Base-by-base conservation (phyloP, 257 asterid species). In the Echium plantagineum region DNA sequence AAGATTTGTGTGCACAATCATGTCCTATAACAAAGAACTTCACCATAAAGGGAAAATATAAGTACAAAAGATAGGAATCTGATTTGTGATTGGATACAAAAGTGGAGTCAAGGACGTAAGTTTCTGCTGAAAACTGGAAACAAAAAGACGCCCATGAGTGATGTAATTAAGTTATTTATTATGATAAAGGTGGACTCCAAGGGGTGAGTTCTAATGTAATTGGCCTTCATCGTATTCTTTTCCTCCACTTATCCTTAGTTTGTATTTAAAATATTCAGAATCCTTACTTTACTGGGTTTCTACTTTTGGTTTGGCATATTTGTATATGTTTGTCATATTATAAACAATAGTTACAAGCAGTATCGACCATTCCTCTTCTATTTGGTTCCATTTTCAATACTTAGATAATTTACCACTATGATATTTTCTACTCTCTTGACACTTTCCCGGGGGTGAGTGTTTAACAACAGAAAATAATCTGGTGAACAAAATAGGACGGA, bases 1-100 rank as follows among this genome's bases (percentile, higher is more conserved):
- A 93, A 62, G 98, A 89, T 66, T 93, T 93, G 87, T 93, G 98
- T 1, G 98, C 98, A 63, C 96, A 93, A 70, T 93, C 98, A 80
- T 93, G 98, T 52, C 98, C 96, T 86, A 93, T 89, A 54, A 93
- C 97, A 56, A 89, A 93, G 78, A 89, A 89, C 98, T 91, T 67
- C 81, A 78, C 80, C 67, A 69, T 21, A 60, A 65, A 57, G 56
- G 66, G 58, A 49, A 55, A 60, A 56, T 42, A 21, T 42, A 68
- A 71, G 35, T 56, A 68, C 63, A 30, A 61, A 53, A 52, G 22
- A 65, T 58, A 74, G 63, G 32, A 56, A 65, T 62, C 59, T 58
- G 59, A 55, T 53, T 19, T 35, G 20, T 65, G 26, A 24, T 60
- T 26, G 63, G 65, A 56, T 56, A 15, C 42, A n/a, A 24, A 53